Conservation (phyloP, 495 filamentous ascomycete genomes). For the Amorphotheca resinae region DNA sequence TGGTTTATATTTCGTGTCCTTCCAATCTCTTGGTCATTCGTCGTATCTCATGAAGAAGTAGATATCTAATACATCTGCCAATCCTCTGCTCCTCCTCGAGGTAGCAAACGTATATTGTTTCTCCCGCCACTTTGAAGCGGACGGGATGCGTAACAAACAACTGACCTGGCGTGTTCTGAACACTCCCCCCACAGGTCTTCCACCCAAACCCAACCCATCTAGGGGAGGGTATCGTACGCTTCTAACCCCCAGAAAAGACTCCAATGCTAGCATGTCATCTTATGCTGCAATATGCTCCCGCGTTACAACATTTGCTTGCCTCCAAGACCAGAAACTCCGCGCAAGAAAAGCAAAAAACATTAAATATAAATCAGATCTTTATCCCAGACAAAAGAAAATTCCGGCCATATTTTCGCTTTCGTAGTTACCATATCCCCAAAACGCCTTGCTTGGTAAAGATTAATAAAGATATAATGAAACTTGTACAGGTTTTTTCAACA, state of each 20-base stretch:
- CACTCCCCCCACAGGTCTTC: background rate
- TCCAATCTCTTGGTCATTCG: background rate
- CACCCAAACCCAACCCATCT: background rate
- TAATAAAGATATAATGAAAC: background rate
- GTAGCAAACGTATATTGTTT: constrained; percentile 1
- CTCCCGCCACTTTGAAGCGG: background rate
- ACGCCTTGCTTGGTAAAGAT: background rate
- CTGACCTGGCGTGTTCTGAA: background rate
- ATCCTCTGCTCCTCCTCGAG: background rate
- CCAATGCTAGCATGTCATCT: background rate
- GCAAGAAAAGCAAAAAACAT: background rate
- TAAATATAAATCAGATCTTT: background rate
- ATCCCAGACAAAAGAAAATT: background rate
- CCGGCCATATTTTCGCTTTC: background rate
- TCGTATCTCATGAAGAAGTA: background rate
- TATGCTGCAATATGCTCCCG: constrained; percentile 1
- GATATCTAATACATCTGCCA: background rate
- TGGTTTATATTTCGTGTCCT: background rate
- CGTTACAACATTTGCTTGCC: background rate
- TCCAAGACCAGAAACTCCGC: background rate
- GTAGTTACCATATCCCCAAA: background rate
- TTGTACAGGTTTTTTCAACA: background rate
- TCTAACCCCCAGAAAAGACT: background rate
- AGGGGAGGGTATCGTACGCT: background rate
- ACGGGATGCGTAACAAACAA: background rate